Evolutionary conservation across 2,329 filamentous ascomycete genomes (phyloP).

Genomic region (Blastomyces parvus): DNA sequence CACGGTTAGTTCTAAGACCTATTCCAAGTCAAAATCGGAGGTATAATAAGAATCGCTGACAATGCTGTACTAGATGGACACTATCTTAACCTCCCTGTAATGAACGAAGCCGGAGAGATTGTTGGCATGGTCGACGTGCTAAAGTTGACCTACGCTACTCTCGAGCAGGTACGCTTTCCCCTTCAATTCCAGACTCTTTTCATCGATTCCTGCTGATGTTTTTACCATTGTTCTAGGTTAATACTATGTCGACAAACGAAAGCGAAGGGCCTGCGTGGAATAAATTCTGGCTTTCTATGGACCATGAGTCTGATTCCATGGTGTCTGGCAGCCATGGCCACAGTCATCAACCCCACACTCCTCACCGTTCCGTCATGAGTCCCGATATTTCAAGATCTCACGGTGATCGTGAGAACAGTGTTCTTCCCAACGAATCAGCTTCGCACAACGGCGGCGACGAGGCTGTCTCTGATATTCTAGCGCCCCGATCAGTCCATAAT

Average conservation of each 20-base stretch:
- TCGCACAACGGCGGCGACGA: constrained; percentile 80
- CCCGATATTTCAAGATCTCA: constrained; percentile 58
- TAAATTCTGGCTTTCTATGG: constrained; percentile 97
- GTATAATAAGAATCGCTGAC: constrained; percentile 12
- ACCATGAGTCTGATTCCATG: constrained; percentile 92
- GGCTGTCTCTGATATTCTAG: constrained; percentile 57
- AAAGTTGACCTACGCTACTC: constrained; percentile 93
- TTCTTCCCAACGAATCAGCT: constrained; percentile 87
- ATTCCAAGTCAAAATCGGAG: constrained; percentile 4
- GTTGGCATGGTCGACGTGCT: constrained; percentile 99
- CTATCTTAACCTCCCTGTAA: constrained; percentile 94
- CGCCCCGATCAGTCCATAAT: constrained; percentile 44
- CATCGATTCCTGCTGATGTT: not conserved
- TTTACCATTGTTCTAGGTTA: constrained; percentile 45
- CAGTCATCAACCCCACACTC: constrained; percentile 54
- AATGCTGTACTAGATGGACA: constrained; percentile 62
- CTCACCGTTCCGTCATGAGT: constrained; percentile 69
- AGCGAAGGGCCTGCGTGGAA: constrained; percentile 97
- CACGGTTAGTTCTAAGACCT: constrained; percentile 57
- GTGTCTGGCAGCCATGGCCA: constrained; percentile 69
- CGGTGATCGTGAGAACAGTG: constrained; percentile 66
- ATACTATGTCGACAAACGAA: constrained; percentile 81
- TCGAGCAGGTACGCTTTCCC: constrained; percentile 64
- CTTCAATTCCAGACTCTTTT: not conserved
- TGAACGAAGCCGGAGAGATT: constrained; percentile 95